Evolutionary conservation across 192 early-diverging fungal species (phyloP).

Genomic region (Paraglomus occultum): DNA sequence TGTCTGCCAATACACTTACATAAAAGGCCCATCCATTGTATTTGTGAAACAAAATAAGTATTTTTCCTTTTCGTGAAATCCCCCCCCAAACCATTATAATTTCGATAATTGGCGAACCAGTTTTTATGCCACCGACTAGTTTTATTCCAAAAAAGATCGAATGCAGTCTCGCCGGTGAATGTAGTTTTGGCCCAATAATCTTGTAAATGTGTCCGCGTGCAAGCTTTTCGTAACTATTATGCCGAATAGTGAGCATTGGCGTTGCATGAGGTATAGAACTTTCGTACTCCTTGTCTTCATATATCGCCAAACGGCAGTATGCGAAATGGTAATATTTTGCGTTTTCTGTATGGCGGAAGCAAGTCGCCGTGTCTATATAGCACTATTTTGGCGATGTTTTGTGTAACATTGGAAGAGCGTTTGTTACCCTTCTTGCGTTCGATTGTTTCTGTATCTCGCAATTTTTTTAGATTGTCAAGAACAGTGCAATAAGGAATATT

Average conservation of each 20-base stretch:
- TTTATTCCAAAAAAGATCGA: no score
- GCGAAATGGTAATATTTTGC: no score
- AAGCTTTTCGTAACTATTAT: constrained; percentile 2
- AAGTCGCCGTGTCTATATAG: no score
- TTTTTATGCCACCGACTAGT: background rate
- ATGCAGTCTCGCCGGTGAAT: background rate
- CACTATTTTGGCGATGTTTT: no score
- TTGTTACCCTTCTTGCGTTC: no score
- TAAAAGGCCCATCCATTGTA: background rate
- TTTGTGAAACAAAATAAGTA: background rate
- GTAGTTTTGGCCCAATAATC: background rate
- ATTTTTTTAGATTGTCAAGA: no score
- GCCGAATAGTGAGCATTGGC: background rate
- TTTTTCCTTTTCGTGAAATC: background rate
- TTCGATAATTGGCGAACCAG: background rate
- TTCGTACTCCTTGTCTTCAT: no score
- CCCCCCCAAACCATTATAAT: constrained; percentile 10
- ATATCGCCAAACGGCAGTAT: no score
- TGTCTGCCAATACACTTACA: background rate
- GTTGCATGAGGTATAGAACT: background rate
- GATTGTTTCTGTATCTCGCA: no score
- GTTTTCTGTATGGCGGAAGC: no score
- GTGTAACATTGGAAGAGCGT: no score
- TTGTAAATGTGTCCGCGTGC: background rate
- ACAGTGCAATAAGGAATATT: no score